Evolutionary conservation across 2,329 filamentous ascomycete species (phyloP), one percentile per base, ranked within the genome.

Genomic region (Dactylella cylindrospora): DNA sequence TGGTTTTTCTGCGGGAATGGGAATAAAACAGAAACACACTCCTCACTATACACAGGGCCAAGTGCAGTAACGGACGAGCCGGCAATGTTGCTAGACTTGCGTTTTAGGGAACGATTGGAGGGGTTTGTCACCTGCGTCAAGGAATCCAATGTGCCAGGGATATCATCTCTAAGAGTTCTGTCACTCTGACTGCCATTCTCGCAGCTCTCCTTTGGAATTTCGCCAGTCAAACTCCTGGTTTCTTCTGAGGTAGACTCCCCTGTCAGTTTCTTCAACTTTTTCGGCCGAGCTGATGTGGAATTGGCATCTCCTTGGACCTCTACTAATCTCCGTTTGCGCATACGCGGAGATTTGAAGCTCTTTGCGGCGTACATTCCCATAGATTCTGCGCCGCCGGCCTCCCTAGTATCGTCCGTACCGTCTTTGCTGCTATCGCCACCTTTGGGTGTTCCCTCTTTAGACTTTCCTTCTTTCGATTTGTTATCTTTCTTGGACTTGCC

Each of bases 1-100:
- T 51, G 13, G 33, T 60, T 60, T 31, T 51, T 35, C 7, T 28
- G 7, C 6, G 52, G 44, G 5, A 57, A 47, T n/a, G n/a, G n/a
- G n/a, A n/a, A n/a, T n/a, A n/a, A n/a, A n/a, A n/a, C n/a, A n/a
- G n/a, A n/a, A n/a, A n/a, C n/a, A n/a, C n/a, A n/a, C n/a, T n/a
- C n/a, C n/a, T n/a, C n/a, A n/a, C n/a, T n/a, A n/a, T n/a, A n/a
- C n/a, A n/a, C n/a, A n/a, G n/a, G n/a, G n/a, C n/a, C n/a, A n/a
- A n/a, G n/a, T n/a, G n/a, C n/a, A n/a, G n/a, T n/a, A n/a, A n/a
- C n/a, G n/a, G n/a, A n/a, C n/a, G n/a, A 5, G 5, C 44, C 10
- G 52, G 53, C 29, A 23, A 17, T 31, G 44, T 9, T 23, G 13
- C 28, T 13, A 17, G 6, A n/a, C 41, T 23, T 8, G 9, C n/a